phyloP scores from a whole-genome alignment of 306 rosid species.

The Quercus bicolor region DNA sequence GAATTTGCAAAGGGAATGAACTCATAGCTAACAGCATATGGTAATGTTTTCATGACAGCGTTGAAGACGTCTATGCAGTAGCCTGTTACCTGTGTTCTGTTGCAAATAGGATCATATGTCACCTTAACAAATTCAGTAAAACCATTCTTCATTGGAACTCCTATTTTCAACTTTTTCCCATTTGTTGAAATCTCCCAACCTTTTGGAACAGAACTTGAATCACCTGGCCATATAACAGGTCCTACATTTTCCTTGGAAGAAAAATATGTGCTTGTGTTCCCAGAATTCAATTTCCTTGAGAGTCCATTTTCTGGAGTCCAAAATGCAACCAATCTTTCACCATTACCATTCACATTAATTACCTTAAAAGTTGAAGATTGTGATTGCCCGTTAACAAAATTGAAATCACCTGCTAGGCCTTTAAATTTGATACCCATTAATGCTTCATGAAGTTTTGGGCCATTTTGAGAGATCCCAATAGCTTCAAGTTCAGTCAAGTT shows the following conservation, averaged over 20 bases:
- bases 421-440: constrained; percentile 6
- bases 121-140: too few species aligned
- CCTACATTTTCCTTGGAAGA: constrained; percentile 18
- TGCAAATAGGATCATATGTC: too few species aligned
- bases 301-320: too few species aligned
- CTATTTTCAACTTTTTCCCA: too few species aligned
- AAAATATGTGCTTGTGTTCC: too few species aligned
- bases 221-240: background rate
- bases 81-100: constrained; percentile 15
- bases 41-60: constrained; percentile 31
- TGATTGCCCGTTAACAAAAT: constrained; percentile 13
- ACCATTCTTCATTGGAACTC: background rate
- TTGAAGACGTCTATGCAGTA: constrained; percentile 51
- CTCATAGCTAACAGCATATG: constrained; percentile 36
- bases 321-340: too few species aligned
- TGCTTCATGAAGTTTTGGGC: constrained; percentile 27
- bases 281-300: too few species aligned
- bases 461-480: constrained; percentile 34
- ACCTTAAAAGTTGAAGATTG: background rate
- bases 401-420: constrained; percentile 20
- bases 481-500: constrained; percentile 31
- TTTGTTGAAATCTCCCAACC: too few species aligned
- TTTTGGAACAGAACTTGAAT: too few species aligned
- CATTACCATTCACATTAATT: too few species aligned
- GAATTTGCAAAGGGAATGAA: too few species aligned